Percentiles rank a stretch among this genome's conserved stretches.
Conservation (phyloP, 306 rosid species). For the Fragaria vesca region DNA sequence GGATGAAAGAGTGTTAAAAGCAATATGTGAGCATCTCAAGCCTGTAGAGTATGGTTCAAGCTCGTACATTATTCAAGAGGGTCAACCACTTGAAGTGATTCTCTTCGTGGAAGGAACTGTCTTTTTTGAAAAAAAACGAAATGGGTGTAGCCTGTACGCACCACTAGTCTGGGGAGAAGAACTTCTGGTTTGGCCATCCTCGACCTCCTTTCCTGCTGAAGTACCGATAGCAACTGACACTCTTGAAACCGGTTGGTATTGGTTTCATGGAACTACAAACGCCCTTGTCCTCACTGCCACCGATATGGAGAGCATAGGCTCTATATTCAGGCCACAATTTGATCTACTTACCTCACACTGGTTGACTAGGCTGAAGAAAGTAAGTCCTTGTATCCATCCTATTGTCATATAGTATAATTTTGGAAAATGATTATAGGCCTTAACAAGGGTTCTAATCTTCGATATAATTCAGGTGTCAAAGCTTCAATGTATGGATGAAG, state of each 20-base stretch:
- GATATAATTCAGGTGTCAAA: not conserved
- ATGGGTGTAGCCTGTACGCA: no score
- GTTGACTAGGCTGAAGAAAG: not conserved
- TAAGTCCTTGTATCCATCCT: no score
- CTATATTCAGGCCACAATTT: not conserved
- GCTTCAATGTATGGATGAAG: not conserved
- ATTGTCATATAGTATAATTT: no score
- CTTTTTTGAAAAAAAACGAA: no score
- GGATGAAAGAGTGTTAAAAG: slow-evolving; percentile 1
- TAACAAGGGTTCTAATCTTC: no score
- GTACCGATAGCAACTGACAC: not conserved
- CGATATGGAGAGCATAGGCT: not conserved
- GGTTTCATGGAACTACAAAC: no score
- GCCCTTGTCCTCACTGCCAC: not conserved
- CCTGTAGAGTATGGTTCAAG: not conserved
- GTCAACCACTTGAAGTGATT: not conserved
- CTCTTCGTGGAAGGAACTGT: no score
- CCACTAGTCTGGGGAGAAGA: not conserved
- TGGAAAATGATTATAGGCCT: no score
- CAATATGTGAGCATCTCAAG: slow-evolving; percentile 13
- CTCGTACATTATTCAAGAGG: not conserved
- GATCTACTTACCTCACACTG: not conserved
- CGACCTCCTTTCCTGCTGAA: not conserved
- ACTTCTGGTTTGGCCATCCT: not conserved
- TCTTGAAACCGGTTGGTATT: no score